Percentiles rank a stretch among this genome's conserved stretches.
phyloP scores from a whole-genome alignment of 306 rosid genomes.

The Argentina anserina region DNA sequence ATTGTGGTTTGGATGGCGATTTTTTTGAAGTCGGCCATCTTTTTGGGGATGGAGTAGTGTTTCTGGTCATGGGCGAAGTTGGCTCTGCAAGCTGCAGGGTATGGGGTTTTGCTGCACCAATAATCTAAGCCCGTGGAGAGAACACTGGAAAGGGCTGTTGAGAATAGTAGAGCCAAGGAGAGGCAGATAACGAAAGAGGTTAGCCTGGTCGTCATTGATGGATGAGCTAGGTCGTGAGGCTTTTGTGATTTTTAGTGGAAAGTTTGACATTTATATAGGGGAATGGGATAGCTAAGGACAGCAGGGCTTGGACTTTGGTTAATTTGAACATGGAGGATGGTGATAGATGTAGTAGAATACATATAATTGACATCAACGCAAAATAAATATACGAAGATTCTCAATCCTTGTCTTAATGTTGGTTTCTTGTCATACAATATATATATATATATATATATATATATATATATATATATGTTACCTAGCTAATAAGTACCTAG shows the following conservation, averaged over 20 bases:
- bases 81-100: slow-evolving; percentile 48
- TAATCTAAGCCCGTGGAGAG: slow-evolving; percentile 16
- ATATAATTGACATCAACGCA: background rate
- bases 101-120: slow-evolving; percentile 57
- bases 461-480: too few species aligned
- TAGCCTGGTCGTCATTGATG: slow-evolving; percentile 25
- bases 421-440: background rate
- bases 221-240: slow-evolving; percentile 1
- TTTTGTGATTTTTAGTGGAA: background rate
- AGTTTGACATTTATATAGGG: slow-evolving; percentile 1
- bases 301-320: slow-evolving; percentile 1
- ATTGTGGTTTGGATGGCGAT: slow-evolving; percentile 26
- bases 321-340: slow-evolving; percentile 1
- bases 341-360: background rate
- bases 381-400: background rate
- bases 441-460: background rate
- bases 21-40: slow-evolving; percentile 38
- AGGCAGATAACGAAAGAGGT: background rate
- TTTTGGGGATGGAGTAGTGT: slow-evolving; percentile 11
- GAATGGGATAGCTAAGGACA: background rate
- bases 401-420: background rate
- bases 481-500: background rate
- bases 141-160: slow-evolving; percentile 18
- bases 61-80: slow-evolving; percentile 11
- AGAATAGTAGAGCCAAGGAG: slow-evolving; percentile 27